These are phyloP conservation scores for Lachnellula subtilissima DNA, from an alignment of 2,329 filamentous ascomycete genomes.

Conservation along the genomic window DNA sequence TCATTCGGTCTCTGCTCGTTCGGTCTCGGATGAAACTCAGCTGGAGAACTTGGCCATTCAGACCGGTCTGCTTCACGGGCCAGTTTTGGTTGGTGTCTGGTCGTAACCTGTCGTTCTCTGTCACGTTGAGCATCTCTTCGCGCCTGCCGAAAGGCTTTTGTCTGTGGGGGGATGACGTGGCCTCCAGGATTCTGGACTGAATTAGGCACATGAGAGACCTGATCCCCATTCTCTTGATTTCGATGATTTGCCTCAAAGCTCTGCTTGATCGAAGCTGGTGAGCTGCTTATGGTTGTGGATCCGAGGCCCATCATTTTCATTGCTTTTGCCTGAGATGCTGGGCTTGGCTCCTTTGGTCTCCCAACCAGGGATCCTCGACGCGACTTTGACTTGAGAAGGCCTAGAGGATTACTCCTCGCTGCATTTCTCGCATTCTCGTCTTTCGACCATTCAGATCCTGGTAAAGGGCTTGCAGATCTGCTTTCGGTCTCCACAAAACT, in stretches of 20 bases:
- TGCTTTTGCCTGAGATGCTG: slow-evolving; percentile 43
- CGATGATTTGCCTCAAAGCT: slow-evolving; percentile 23
- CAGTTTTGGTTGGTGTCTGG: slow-evolving; percentile 22
- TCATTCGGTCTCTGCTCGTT: slow-evolving; percentile 13
- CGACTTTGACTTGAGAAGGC: slow-evolving; percentile 60
- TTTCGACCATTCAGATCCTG: slow-evolving; percentile 33
- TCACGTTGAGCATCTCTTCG: slow-evolving; percentile 30
- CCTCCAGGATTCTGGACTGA: slow-evolving; percentile 7
- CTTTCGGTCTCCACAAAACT: slow-evolving; percentile 61
- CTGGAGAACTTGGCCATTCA: slow-evolving; percentile 14
- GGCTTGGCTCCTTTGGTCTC: slow-evolving; percentile 37
- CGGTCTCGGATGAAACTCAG: slow-evolving; percentile 6
- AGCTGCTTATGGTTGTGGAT: slow-evolving; percentile 37
- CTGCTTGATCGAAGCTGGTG: slow-evolving; percentile 37
- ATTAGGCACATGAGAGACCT: slow-evolving; percentile 6
- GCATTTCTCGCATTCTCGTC: slow-evolving; percentile 17
- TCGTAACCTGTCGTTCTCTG: slow-evolving; percentile 25
- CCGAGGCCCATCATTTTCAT: slow-evolving; percentile 59
- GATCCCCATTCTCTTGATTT: slow-evolving; percentile 25
- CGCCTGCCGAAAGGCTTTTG: slow-evolving; percentile 28
- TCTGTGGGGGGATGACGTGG: slow-evolving; percentile 18
- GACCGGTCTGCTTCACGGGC: slow-evolving; percentile 13
- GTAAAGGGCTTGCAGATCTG: slow-evolving; percentile 34
- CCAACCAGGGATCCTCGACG: slow-evolving; percentile 62
- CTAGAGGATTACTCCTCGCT: slow-evolving; percentile 52